Evolutionary conservation across 116 monocot species (phyloP), one percentile per base, ranked within the genome.

Genomic region (Trichopus zeylanicus): DNA sequence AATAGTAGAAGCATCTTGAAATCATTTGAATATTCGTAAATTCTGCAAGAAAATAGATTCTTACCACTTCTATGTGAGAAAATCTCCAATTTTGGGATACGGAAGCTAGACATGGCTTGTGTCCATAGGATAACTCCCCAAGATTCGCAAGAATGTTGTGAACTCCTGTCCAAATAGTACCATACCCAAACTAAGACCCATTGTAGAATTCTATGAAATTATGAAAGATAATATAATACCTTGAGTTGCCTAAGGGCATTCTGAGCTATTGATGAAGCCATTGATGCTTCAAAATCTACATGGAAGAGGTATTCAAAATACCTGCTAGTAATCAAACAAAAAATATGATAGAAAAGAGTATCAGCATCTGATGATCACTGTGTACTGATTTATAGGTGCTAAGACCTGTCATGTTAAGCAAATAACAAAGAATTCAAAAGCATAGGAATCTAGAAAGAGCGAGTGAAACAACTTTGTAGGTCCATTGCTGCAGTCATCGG

Each of bases 261-360:
- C 48, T 91, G 87, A 54, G 97, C 74, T 87, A 77, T 77, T 39
- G 70, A 54, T 70, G 69, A 62, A 48, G 97, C 97, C 97, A 97
- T 97, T 35, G 97, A 97, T 47, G 84, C 84, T 74, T 97, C 97
- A 72, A 97, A 87, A 78, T 97, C 97, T 3, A 97, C 87, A 64
- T 87, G 85, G 75, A 91, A 91, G 38, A 87, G 81, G 62, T 97
- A 97, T 58, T 82, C 79, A 66, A 97, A 97, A 66, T 82, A 85
- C 68, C 97, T 97, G 52, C 0, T 7, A 35, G 31, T 4, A 32
- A 52, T 51, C 5, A 56, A 19, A 49, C 12, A 55, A 20, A 25
- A 62, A 30, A 61, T n/a, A n/a, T 31, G 15, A 49, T n/a, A 21
- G n/a, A 49, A 21, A 49, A 15, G 48, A 35, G 34, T 35, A 10